A percentile compares a stretch with the other conserved stretches of the same genome.
Conservation (phyloP, 495 filamentous ascomycete genomes). For the Cairneyella variabilis region DNA sequence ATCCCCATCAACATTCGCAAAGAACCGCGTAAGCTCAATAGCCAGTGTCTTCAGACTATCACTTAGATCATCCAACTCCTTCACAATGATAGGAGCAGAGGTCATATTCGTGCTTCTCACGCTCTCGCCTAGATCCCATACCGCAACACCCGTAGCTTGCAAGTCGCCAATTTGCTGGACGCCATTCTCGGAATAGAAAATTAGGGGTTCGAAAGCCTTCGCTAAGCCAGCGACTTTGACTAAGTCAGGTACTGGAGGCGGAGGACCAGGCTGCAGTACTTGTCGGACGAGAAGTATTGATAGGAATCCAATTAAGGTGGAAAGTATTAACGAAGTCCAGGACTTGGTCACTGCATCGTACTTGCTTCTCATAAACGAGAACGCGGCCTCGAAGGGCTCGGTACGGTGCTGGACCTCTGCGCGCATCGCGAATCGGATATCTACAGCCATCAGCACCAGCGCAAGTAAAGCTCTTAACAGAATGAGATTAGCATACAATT, state of each 20-base stretch:
- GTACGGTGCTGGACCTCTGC: slow-evolving; percentile 85
- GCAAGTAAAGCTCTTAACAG: too few species aligned
- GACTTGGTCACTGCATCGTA: slow-evolving; percentile 58
- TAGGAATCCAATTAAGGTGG: slow-evolving; percentile 51
- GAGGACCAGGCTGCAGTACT: slow-evolving; percentile 61
- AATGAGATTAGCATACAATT: slow-evolving; percentile 28
- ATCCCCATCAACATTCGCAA: slow-evolving; percentile 86
- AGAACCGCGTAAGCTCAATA: slow-evolving; percentile 80
- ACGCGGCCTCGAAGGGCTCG: slow-evolving; percentile 75
- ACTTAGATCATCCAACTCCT: slow-evolving; percentile 75
- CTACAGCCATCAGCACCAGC: too few species aligned
- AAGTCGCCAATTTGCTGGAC: slow-evolving; percentile 78
- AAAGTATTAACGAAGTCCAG: slow-evolving; percentile 57
- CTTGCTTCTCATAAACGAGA: slow-evolving; percentile 56
- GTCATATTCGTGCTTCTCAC: slow-evolving; percentile 88
- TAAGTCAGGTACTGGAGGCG: slow-evolving; percentile 74
- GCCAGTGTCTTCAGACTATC: slow-evolving; percentile 78
- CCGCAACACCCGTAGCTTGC: slow-evolving; percentile 83
- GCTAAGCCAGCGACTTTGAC: slow-evolving; percentile 86
- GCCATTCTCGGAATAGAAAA: slow-evolving; percentile 87
- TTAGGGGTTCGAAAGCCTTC: slow-evolving; percentile 83
- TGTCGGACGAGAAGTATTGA: slow-evolving; percentile 57
- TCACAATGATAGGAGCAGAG: slow-evolving; percentile 76
- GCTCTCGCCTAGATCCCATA: slow-evolving; percentile 88
- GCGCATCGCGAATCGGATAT: slow-evolving; percentile 79